Evolutionary conservation across 2,329 filamentous ascomycete genomes (phyloP).

Genomic region (Chaetomiaceae sp.): DNA sequence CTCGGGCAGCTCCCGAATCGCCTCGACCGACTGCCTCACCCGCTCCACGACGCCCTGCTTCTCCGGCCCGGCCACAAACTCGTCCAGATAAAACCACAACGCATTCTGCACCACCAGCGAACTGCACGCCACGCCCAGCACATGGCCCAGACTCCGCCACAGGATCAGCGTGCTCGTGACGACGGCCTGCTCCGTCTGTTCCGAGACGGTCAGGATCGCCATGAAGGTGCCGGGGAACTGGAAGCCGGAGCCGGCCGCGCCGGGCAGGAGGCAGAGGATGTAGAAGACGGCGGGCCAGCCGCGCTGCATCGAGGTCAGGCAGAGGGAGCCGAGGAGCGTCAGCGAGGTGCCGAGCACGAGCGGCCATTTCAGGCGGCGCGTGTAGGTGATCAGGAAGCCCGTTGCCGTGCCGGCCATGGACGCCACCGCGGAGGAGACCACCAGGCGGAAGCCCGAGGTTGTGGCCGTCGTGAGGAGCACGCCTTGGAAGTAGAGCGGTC

Average conservation of each 20-base stretch:
- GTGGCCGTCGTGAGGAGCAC: slow-evolving; percentile 67
- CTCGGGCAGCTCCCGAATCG: slow-evolving; percentile 42
- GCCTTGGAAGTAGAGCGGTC: slow-evolving; percentile 70
- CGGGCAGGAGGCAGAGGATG: slow-evolving; percentile 53
- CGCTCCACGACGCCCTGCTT: slow-evolving; percentile 52
- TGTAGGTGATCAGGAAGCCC: slow-evolving; percentile 59
- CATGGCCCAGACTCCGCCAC: slow-evolving; percentile 65
- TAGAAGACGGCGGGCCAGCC: slow-evolving; percentile 51
- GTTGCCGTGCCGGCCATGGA: slow-evolving; percentile 53
- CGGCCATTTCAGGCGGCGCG: slow-evolving; percentile 56
- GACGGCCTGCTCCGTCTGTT: slow-evolving; percentile 61
- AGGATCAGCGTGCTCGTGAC: slow-evolving; percentile 67
- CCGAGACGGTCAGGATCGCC: slow-evolving; percentile 55
- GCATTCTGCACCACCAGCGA: slow-evolving; percentile 71
- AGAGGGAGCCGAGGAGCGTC: slow-evolving; percentile 47
- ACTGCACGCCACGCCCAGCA: slow-evolving; percentile 68
- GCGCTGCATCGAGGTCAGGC: slow-evolving; percentile 47
- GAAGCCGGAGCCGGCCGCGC: slow-evolving; percentile 57
- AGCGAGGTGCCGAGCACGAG: slow-evolving; percentile 47
- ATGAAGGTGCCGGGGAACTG: slow-evolving; percentile 62
- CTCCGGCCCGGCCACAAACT: slow-evolving; percentile 54
- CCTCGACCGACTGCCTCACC: slow-evolving; percentile 53
- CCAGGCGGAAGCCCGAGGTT: slow-evolving; percentile 66
- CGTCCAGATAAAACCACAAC: slow-evolving; percentile 55
- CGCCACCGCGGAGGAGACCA: slow-evolving; percentile 56